Evolutionary conservation across 75 land plant genomes (phyloP), one percentile per base, ranked within the genome.

Genomic region (Picea glauca): DNA sequence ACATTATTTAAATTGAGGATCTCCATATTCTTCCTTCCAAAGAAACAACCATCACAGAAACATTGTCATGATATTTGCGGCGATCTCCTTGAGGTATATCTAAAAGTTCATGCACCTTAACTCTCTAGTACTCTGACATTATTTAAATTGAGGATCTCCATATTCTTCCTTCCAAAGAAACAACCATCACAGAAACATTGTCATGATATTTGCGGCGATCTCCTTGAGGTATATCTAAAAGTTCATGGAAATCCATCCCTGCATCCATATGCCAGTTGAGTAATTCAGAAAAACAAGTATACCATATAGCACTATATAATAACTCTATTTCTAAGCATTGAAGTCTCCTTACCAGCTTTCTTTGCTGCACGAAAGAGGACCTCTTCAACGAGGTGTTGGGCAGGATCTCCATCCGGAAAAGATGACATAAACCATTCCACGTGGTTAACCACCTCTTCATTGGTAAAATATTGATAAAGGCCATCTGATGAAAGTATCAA

Each of bases 161-260:
- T 78, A 96, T 96, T 81, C 92, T 84, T 79, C 99, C 99, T 77
- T 96, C 99, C 68, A 96, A 88, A 26, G 99, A 92, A 38, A 96
- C 90, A 57, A 96, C 98, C 74, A 96, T 92, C 76, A 96, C 92
- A 50, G 98, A 96, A 61, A 96, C 92, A 82, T 96, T 98, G 62
- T 96, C 99, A 83, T 96, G 99, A 83, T 94, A 96, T 63, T 90
- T 80, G 58, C 99, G 83, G 63, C 99, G 84, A 81, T 96, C 99
- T 1, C 99, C 99, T 76, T 96, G 99, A 70, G 99, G 99, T 68
- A 96, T 94, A 76, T 96, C 98, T 21, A 96, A 91, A 79, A 96
- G 83, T 80, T 94, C 99, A 78, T 96, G 94, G 75, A 96, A 96
- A 74, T 94, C 93, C 99, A 96, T 91, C 8, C 98, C 99, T 96